Base-by-base conservation (phyloP, 345 rosid species). In the Turritis glabra region DNA sequence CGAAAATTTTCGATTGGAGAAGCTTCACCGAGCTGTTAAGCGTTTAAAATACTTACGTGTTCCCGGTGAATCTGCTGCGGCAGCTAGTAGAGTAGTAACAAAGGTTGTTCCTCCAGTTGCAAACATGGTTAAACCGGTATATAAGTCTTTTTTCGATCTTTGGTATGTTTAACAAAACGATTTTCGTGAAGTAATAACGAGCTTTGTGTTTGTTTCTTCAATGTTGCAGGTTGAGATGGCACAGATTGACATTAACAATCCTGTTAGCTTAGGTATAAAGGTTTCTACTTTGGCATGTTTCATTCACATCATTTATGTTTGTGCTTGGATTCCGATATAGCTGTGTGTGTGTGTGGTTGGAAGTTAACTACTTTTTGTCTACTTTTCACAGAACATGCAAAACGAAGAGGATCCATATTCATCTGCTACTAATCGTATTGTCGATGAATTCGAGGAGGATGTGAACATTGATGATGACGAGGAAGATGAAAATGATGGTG, bases 1-100 rank as follows among this genome's bases (percentile, higher is more conserved):
- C 8, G 82, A 84, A 78, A 81, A 75, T 0, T 84, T 88, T 62
- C 85, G 89, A 3, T 40, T 88, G 73, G 96, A 92, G 77, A 81
- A 81, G 73, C 82, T 92, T 72, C 89, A 88, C 68, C 80, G 86
- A 37, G 84, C 92, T 4, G 93, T 91, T 52, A 88, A 88, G 79
- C 72, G 87, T 33, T 79, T 92, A 44, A 83, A 91, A 71, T 87
- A 83, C 76, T 78, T 87, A 2, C 78, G 88, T 12, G 67, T 64
- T 71, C 89, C 86, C 0, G 91, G 85, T 3, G 96, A 92, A 44
- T 83, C 84, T 12, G 61, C 76, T 8, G 71, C 82, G 44, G 57
- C 82, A 46, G 57, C 73, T 67, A 82, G 80, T 59, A 81, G 77
- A 77, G 81, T 64, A 75, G 79, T 66, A 25, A 54, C 57, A 43